A percentile compares a stretch with the other conserved stretches of the same genome.
These are phyloP conservation scores for Penicillium sp. DNA, from an alignment of 2,329 filamentous ascomycete species.

Conservation along the genomic window DNA sequence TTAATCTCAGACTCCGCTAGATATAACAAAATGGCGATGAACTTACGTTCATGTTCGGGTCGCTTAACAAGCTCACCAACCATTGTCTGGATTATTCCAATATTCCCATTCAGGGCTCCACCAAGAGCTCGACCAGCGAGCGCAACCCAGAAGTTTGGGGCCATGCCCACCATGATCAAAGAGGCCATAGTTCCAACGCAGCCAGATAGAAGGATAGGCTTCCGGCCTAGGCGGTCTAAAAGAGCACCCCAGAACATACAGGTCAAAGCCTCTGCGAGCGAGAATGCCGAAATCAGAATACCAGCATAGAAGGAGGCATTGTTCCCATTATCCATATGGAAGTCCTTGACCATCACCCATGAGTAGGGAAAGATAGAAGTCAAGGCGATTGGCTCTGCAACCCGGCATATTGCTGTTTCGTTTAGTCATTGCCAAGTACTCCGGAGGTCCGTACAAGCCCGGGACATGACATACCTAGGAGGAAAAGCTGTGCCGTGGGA, in stretches of 20 bases:
- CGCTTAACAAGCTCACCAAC: slow-evolving; percentile 82
- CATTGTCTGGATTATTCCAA: slow-evolving; percentile 89
- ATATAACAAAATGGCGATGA: neutral
- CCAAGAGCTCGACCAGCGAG: slow-evolving; percentile 72
- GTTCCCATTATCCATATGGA: slow-evolving; percentile 66
- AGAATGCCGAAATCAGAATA: slow-evolving; percentile 81
- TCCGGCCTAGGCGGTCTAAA: slow-evolving; percentile 78
- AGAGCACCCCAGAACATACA: slow-evolving; percentile 85
- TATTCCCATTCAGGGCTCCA: slow-evolving; percentile 85
- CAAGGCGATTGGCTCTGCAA: slow-evolving; percentile 88
- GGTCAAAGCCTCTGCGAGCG: slow-evolving; percentile 75
- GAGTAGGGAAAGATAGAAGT: slow-evolving; percentile 93
- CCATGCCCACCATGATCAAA: slow-evolving; percentile 78
- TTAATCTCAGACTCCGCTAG: neutral
- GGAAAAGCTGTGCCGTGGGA: slow-evolving; percentile 75
- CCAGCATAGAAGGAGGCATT: slow-evolving; percentile 88
- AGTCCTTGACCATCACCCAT: slow-evolving; percentile 76
- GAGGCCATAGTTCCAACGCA: slow-evolving; percentile 80
- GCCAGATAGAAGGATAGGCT: slow-evolving; percentile 78
- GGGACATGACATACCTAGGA: slow-evolving; percentile 65
- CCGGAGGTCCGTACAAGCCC: neutral
- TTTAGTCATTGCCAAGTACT: neutral
- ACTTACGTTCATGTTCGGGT: slow-evolving; percentile 80
- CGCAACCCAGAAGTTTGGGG: slow-evolving; percentile 80
- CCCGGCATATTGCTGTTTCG: slow-evolving; percentile 75